These are phyloP conservation scores for Saccharomyces hybrid DNA, from an alignment of 1,139 yeast genomes.

Conservation along the genomic window DNA sequence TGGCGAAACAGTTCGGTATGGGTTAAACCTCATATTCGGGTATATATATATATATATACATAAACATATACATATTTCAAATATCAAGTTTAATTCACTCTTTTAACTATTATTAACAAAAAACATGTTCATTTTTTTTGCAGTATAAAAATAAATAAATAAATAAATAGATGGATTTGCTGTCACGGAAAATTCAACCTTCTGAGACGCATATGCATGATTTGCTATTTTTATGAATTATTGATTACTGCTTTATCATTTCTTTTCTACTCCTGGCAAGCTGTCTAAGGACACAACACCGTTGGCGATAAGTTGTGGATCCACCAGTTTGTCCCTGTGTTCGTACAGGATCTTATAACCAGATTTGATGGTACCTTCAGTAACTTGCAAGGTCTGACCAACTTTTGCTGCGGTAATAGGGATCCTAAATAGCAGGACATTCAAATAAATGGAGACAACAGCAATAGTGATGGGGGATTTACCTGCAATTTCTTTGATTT, in stretches of 20 bases:
- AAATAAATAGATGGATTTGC: background rate
- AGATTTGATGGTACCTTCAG: slow-evolving; percentile 95
- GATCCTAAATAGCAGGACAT: slow-evolving; percentile 72
- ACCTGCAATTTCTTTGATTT: slow-evolving; percentile 91
- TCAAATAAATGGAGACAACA: slow-evolving; percentile 94
- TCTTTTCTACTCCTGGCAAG: slow-evolving; percentile 42
- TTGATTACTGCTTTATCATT: slow-evolving; percentile 16
- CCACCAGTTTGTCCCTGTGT: slow-evolving; percentile 62
- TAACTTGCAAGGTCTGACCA: slow-evolving; percentile 93
- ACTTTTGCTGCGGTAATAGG: slow-evolving; percentile 66
- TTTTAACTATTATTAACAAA: background rate
- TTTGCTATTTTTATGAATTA: background rate
- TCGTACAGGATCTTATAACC: slow-evolving; percentile 79
- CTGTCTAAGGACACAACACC: slow-evolving; percentile 60
- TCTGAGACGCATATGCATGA: background rate
- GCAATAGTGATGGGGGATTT: slow-evolving; percentile 97
- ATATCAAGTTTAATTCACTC: slow-evolving; percentile 1
- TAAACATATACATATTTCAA: background rate
- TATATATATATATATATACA: background rate
- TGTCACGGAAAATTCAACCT: background rate
- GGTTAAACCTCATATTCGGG: slow-evolving; percentile 8
- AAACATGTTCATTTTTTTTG: background rate
- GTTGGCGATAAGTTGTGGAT: slow-evolving; percentile 70
- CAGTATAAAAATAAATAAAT: background rate
- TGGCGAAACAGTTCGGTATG: slow-evolving; percentile 64